Evolutionary conservation across 805 yeast genomes (phyloP), one percentile per base, ranked within the genome.

Genomic region (Ogataea haglerorum): DNA sequence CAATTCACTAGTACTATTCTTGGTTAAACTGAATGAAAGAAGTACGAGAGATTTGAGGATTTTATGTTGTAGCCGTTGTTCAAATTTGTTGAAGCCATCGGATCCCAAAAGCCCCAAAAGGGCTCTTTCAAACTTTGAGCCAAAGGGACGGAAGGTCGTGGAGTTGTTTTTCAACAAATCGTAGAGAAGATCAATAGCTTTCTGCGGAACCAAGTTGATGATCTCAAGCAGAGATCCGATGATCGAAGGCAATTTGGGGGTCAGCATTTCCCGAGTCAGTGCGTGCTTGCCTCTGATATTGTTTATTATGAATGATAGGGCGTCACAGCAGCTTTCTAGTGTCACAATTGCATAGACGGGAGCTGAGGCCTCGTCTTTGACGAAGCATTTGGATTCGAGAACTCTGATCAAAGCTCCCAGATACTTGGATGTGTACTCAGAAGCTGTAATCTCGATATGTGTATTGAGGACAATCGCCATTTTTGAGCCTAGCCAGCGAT

Each of bases 131-230:
- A 75, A 77, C 51, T 79, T 82, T 43, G 78, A 73, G 4, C 82
- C 83, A 63, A 72, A 82, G 10, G 95, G 95, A 60, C 90, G 76
- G 56, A 86, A 85, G 2, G 95, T 83, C 2, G 93, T 85, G 1
- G 95, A 74, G 54, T 87, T 84, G 42, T 73, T 65, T 29, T 62
- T 57, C 24, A 83, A 64, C 18, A 82, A 55, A 23, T 59, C 64
- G 45, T 65, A 63, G 42, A 76, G 54, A 12, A 72, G 57, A 10
- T 69, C 67, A 22, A 76, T 54, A 18, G 67, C 57, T 18, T 57
- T 51, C 14, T 63, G 62, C 7, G 69, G 65, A 21, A 69, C 55
- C 25, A 71, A 58, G 10, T 70, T 52, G 24, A 64, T 48, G 2
- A 73, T 67, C 4, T 71, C 77, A 40, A 87, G 53, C 36, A 80